Evolutionary conservation across 1,284 basidiomycete genomes (phyloP), one percentile per base, ranked within the genome.

Genomic region (Entoloma clypeatum): DNA sequence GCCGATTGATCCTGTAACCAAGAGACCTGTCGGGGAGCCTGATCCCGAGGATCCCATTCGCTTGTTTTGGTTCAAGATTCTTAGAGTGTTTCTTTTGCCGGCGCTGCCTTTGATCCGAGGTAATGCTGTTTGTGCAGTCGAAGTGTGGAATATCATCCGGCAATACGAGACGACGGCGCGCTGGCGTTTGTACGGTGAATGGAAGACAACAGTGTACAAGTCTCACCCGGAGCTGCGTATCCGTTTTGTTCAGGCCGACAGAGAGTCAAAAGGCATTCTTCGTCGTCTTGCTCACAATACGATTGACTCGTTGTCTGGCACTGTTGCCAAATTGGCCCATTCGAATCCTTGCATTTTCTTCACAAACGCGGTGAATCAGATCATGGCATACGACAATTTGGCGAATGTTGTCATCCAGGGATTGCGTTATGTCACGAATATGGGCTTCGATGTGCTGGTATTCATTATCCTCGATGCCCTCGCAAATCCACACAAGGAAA

Each of bases 381-480:
- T 98, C 44, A 94, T 94, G 81, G 85, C 92, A 13, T 99, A 99
- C 59, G 91, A 96, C 56, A 99, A 98, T 61, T 71, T 99, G 47
- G 92, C 92, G 11, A 77, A 79, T 32, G 90, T 92, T 22, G 84
- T 99, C 41, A 88, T 98, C 26, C 91, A 93, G 52, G 85, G 86
- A n/a, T 74, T 93, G 51, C 77, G 88, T 57, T 96, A 90, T 65
- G 79, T 94, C 47, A 92, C 89, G 2, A 82, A 83, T 48, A 86
- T 99, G 74, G 91, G 91, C 18, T 95, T 93, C 58, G 96, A 99
- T 58, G 88, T 97, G 9, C 75, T 98, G 14, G 81, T 92, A 5
- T 99, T 86, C 58, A 76, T 90, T 40, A 77, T 97, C 45, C 68
- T 99, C 44, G 92, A 97, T 51, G 87, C 90, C 0, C 71, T 97